phyloP scores from a whole-genome alignment of 176 grass and related monocot genomes.

The Raddia guianensis region DNA sequence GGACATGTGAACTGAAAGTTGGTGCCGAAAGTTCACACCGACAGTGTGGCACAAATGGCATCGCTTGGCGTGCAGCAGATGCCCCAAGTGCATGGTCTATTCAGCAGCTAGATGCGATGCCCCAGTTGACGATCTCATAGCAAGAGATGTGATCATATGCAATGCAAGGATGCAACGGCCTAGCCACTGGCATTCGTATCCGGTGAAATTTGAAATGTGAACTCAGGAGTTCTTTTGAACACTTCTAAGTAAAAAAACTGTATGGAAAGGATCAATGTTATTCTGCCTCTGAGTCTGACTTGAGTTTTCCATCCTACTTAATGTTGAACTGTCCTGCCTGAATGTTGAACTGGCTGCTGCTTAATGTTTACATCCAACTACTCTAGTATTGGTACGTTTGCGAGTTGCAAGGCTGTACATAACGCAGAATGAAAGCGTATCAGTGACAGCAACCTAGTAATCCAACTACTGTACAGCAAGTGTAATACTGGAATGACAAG shows the following conservation, averaged over 20 bases:
- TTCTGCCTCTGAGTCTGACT: neutral
- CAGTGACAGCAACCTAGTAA: neutral
- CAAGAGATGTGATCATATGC: neutral
- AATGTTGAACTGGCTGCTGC: neutral
- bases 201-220: neutral
- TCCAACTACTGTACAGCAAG: neutral
- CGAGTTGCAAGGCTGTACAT: neutral
- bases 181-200: neutral
- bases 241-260: neutral
- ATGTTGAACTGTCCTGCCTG: neutral
- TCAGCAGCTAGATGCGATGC: neutral
- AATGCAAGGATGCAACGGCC: neutral
- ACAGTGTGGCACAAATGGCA: constrained; percentile 42
- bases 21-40: constrained; percentile 52
- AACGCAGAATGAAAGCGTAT: neutral
- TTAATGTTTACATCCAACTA: neutral
- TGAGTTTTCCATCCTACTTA: neutral
- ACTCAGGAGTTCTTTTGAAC: neutral
- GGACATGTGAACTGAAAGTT: constrained; percentile 31
- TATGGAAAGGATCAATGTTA: neutral
- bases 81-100: neutral
- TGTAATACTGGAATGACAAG: neutral
- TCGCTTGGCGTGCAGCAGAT: constrained; percentile 6
- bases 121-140: neutral
- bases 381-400: neutral